Base-by-base conservation (phyloP, 805 yeast genomes). In the Saccharomycopsis sp. region DNA sequence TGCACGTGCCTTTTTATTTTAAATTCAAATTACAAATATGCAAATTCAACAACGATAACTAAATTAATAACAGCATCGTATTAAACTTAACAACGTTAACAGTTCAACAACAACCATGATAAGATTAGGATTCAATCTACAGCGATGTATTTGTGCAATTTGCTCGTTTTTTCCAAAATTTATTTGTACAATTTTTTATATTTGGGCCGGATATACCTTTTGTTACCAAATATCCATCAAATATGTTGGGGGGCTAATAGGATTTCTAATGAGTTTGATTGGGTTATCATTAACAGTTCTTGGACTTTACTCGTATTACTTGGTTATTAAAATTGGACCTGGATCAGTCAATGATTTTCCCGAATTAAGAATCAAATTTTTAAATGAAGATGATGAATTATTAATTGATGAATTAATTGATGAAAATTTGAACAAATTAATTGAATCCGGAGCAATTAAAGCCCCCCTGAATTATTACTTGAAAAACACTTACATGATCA, bases 311-410 rank as follows among this genome's bases (percentile, higher is more conserved):
- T 54, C 73, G 1, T 74, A 74, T 52, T 67, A 58, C 50, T 52
- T 57, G 48, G 66, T 71, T n/a, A 61, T 72, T 3, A 20, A 37
- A 3, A 55, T 58, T 4, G 78, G 79, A 0, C 67, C 76, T 0
- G 79, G 80, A 1, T 69, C 75, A n/a, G 79, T 79, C 1, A 44
- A 58, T 13, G 78, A 72, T 45, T 70, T 55, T 44, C 59, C 60
- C 1, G 62, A 57, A 36, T 52, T 74, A 10, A n/a, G 30, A 20
- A 37, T 38, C 17, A 31, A 34, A 12, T 31, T 29, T 21, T 30
- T 17, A 21, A 21, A 23, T 6, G 15, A 9, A 3, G 29, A 18
- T 5, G 26, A 20, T 20, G 34, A 29, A 3, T 20, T 40, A 9
- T 12, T 13, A 8, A 21, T 44, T 20, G 39, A 37, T 15, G 41